Conservation (phyloP, 2,329 filamentous ascomycete species). For the Ceratocystis eucalypticola region DNA sequence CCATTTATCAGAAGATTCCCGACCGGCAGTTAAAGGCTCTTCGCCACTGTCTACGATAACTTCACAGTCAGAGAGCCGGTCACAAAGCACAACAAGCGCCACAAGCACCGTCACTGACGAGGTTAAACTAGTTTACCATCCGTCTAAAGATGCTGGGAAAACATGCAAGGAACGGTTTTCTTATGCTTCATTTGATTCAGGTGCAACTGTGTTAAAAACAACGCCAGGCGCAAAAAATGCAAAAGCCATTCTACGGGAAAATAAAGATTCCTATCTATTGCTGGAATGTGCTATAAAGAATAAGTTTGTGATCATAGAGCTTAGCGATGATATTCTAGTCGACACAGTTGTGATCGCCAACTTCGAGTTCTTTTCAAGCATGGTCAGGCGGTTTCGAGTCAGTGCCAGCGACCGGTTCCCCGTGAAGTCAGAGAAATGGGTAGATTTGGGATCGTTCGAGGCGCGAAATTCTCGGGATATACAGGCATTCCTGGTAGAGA, state of each 20-base stretch:
- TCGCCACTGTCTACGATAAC: background rate
- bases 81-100: background rate
- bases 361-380: conserved; percentile 97
- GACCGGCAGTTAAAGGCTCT: background rate
- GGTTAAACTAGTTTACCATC: conserved; percentile 30
- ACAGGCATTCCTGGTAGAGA: conserved; percentile 85
- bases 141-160: conserved; percentile 86
- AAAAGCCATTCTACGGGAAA: conserved; percentile 81
- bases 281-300: conserved; percentile 76
- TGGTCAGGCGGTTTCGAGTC: conserved; percentile 79
- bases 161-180: conserved; percentile 98
- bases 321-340: conserved; percentile 74
- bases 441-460: conserved; percentile 73
- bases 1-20: background rate
- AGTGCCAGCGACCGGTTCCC: conserved; percentile 93
- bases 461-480: conserved; percentile 87
- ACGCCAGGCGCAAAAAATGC: conserved; percentile 76
- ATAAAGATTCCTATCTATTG: conserved; percentile 97
- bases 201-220: conserved; percentile 82
- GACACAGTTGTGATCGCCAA: conserved; percentile 96
- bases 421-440: conserved; percentile 85
- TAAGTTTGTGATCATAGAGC: conserved; percentile 88
- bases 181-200: conserved; percentile 93
- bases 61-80: background rate
- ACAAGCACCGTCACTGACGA: background rate